Conservation (phyloP, 2,329 filamentous ascomycete species). For the Cordyceps cateniannulata region DNA sequence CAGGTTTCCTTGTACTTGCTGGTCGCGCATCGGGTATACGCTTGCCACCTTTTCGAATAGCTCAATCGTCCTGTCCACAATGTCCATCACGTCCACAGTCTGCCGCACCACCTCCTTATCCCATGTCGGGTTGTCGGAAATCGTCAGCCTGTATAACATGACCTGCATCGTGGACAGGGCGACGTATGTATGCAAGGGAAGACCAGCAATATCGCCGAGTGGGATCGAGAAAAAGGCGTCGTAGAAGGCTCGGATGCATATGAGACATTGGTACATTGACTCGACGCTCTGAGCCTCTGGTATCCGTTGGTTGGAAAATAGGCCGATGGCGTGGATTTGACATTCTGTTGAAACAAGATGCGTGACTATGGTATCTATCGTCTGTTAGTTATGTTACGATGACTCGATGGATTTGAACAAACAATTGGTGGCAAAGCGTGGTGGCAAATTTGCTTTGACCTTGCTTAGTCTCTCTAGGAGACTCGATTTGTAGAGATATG, state of each 20-base stretch:
- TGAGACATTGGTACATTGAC: conserved; percentile 30
- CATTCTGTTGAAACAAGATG: conserved; percentile 26
- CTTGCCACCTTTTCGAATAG: conserved; percentile 22
- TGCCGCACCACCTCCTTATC: conserved; percentile 30
- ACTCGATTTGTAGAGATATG: conserved; percentile 27
- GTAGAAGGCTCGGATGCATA: conserved; percentile 29
- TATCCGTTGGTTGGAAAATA: conserved; percentile 25
- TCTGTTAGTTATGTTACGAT: not conserved
- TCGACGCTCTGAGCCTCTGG: conserved; percentile 27
- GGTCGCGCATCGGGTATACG: conserved; percentile 23
- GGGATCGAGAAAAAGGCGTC: conserved; percentile 30
- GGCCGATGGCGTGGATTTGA: conserved; percentile 26
- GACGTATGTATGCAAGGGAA: conserved; percentile 29
- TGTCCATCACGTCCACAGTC: conserved; percentile 28
- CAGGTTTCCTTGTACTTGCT: conserved; percentile 23
- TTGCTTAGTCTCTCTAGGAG: conserved; percentile 23
- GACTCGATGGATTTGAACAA: conserved; percentile 13
- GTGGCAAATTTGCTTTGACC: conserved; percentile 17
- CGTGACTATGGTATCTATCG: conserved; percentile 24
- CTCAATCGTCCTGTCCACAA: conserved; percentile 30
- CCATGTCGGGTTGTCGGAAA: conserved; percentile 34
- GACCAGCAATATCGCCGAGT: conserved; percentile 22
- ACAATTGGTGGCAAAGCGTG: conserved; percentile 22
- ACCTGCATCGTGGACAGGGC: conserved; percentile 31
- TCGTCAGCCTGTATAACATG: conserved; percentile 32